Evolutionary conservation across 2,329 filamentous ascomycete species (phyloP).

Genomic region (Hyphodiscus sp.): DNA sequence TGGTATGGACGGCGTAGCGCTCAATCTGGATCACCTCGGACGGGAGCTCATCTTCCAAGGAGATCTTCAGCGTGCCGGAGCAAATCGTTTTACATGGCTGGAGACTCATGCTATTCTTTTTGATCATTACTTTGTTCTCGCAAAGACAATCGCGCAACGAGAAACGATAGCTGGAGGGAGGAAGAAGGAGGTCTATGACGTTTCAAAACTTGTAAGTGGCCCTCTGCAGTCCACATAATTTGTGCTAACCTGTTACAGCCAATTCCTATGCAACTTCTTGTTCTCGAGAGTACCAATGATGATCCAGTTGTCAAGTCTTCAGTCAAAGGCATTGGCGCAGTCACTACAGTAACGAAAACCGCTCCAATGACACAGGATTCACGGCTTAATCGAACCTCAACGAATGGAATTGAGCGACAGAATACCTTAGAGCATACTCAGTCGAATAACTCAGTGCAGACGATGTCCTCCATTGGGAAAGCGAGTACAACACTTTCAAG

Average conservation of each 20-base stretch:
- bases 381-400: constrained; percentile 36
- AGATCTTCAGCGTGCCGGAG: constrained; percentile 82
- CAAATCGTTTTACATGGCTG: constrained; percentile 84
- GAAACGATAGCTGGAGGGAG: constrained; percentile 60
- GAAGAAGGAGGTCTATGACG: constrained; percentile 80
- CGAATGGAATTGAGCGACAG: constrained; percentile 37
- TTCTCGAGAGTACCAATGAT: constrained; percentile 87
- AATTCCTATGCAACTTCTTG: constrained; percentile 93
- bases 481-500: constrained; percentile 40
- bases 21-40: constrained; percentile 92
- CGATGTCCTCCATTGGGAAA: constrained; percentile 38
- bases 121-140: constrained; percentile 91
- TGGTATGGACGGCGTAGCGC: constrained; percentile 77
- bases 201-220: constrained; percentile 70
- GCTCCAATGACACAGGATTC: constrained; percentile 55
- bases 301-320: constrained; percentile 78
- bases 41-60: constrained; percentile 84
- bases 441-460: constrained; percentile 59
- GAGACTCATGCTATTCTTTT: constrained; percentile 92
- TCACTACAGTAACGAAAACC: constrained; percentile 52
- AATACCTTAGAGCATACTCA: constrained; percentile 60
- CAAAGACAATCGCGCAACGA: constrained; percentile 65
- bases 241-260: constrained; percentile 56
- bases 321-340: constrained; percentile 50
- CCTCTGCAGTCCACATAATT: neutral